Evolutionary conservation across 257 asterid species (phyloP).

Genomic region (Coffea canephora): DNA sequence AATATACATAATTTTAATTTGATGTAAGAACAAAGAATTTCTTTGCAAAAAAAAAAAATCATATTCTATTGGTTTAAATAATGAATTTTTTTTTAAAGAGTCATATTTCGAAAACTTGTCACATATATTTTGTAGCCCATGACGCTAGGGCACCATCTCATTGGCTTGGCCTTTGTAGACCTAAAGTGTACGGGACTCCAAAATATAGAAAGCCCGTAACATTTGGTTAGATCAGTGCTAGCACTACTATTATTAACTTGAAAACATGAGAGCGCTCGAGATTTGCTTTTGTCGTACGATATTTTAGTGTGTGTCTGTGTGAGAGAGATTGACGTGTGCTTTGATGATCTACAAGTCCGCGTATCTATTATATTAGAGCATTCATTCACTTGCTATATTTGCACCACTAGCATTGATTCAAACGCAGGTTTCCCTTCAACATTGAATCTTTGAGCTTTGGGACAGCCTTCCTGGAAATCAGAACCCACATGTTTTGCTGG

Average conservation of each 20-base stretch:
- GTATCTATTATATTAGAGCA: not conserved
- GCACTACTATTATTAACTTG: not conserved
- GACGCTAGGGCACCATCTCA: too few species aligned
- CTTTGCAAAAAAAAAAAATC: too few species aligned
- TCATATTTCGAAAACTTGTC: too few species aligned
- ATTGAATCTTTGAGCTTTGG: constrained; percentile 12
- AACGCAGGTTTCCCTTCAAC: not conserved
- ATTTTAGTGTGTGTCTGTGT: constrained; percentile 13
- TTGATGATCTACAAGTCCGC: not conserved
- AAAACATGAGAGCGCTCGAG: constrained; percentile 5
- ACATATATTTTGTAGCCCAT: not conserved
- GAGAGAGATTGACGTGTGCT: constrained; percentile 12
- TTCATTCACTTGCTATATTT: not conserved
- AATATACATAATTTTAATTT: too few species aligned
- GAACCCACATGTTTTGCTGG: constrained; percentile 1
- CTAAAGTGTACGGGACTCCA: too few species aligned
- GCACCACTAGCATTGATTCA: not conserved
- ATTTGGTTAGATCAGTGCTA: not conserved
- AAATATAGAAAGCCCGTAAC: not conserved
- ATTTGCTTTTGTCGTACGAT: constrained; percentile 22
- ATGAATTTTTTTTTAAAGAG: too few species aligned
- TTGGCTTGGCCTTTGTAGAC: not conserved
- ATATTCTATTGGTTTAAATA: too few species aligned
- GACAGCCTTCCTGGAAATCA: not conserved
- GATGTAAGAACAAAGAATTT: too few species aligned